Evolutionary conservation across 306 rosid genomes (phyloP).

Genomic region (Senna siamea): DNA sequence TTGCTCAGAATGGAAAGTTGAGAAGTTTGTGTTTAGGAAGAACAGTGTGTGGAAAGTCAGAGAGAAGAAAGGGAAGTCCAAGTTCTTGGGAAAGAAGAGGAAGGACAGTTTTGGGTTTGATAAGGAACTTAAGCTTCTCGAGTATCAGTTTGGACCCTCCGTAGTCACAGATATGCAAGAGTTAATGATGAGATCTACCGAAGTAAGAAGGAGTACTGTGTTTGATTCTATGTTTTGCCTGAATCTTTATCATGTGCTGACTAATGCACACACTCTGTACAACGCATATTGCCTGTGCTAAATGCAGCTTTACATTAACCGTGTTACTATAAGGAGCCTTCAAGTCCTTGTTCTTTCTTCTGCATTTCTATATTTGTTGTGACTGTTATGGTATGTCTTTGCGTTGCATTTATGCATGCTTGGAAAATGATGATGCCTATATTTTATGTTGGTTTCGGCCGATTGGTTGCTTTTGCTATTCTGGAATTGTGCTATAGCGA

Average conservation of each 20-base stretch:
- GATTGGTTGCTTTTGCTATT: conserved; percentile 21
- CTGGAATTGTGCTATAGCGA: conserved; percentile 21
- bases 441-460: conserved; percentile 50
- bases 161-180: conserved; percentile 20
- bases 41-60: conserved; percentile 80
- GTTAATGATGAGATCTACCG: conserved; percentile 10
- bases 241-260: conserved; percentile 2
- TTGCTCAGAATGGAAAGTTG: conserved; percentile 70
- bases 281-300: background rate
- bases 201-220: conserved; percentile 44
- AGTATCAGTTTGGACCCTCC: conserved; percentile 29
- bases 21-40: conserved; percentile 76
- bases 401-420: conserved; percentile 51
- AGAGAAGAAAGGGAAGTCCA: conserved; percentile 69
- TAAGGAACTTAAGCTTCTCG: conserved; percentile 40
- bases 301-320: background rate
- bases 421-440: conserved; percentile 32
- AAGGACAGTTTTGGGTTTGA: conserved; percentile 35
- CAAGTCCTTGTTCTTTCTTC: conserved; percentile 7
- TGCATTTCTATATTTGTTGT: conserved; percentile 15
- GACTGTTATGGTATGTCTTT: conserved; percentile 23
- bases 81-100: conserved; percentile 60
- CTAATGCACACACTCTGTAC: conserved; percentile 24
- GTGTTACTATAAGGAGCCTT: conserved; percentile 2
- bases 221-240: conserved; percentile 20